Evolutionary conservation across 2,329 filamentous ascomycete genomes (phyloP), one percentile per base, ranked within the genome.

Genomic region (Xylariaceae sp.): DNA sequence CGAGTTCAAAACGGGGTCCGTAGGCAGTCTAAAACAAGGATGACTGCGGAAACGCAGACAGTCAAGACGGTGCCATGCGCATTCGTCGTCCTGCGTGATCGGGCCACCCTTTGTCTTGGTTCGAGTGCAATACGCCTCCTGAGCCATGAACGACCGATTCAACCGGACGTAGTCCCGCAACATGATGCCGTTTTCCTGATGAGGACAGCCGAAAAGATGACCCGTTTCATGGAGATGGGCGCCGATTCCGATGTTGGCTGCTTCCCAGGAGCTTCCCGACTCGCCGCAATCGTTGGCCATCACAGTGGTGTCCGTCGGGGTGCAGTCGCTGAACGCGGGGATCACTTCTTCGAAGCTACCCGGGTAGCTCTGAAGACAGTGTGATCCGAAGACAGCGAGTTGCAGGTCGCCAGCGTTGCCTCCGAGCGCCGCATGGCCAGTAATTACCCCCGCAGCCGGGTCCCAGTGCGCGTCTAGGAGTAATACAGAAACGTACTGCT

Each of bases 151-250:
- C 1, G 85, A 85, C 19, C 91, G 81, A 63, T 93, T 94, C 11
- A 97, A 68, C 2, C 74, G 83, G 24, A 90, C 80, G 60, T 95
- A 96, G 61, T 95, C 91, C 42, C 87, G 78, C 38, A 89, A 71
- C 91, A 97, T 97, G 47, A 97, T 75, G n/a, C 93, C 91, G 19
- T 72, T 85, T 57, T 93, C 88, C 59, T 94, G 89, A 59, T 94
- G 87, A 9, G 89, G 88, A 51, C 88, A 94, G 37, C 91, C 91
- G 52, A 97, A 86, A 17, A 95, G 65, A 65, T 95, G 91, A 3
- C 91, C 91, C 1, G 85, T 85, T 64, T 96, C 89, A 63, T 95
- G 91, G 36, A 97, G 65, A 63, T 97, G 91, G 9, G 89, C 90
- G 7, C 91, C 91, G 50, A 97, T 94, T 22, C 90, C 90, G 46